Percentiles rank a stretch among this genome's conserved stretches.
phyloP scores from a whole-genome alignment of 768 basidiomycete genomes.

The Amanita pseudoporphyria region DNA sequence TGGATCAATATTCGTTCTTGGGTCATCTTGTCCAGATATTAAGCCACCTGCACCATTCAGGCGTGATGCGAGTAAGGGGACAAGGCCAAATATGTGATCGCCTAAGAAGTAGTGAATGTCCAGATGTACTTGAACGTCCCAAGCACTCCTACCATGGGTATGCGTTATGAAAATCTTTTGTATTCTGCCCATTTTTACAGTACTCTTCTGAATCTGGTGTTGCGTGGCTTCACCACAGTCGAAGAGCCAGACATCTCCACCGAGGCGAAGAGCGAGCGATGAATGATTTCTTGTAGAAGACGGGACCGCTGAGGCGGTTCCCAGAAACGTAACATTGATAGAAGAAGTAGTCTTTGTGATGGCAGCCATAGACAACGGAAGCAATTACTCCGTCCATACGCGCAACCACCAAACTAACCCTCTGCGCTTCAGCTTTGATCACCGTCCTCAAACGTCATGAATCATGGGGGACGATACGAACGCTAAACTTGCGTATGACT shows the following conservation, averaged over 20 bases:
- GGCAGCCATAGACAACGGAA: no score
- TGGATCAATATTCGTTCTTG: constrained; percentile 32
- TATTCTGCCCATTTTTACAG: constrained; percentile 70
- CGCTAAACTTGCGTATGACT: not conserved
- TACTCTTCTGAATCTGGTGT: constrained; percentile 62
- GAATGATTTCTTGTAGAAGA: constrained; percentile 76
- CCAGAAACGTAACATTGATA: constrained; percentile 63
- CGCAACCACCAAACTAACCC: not conserved
- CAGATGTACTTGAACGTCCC: not conserved
- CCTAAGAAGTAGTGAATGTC: constrained; percentile 31
- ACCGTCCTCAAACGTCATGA: no score
- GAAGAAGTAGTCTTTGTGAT: constrained; percentile 12
- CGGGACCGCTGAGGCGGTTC: constrained; percentile 75
- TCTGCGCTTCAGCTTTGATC: no score
- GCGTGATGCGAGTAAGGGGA: constrained; percentile 58
- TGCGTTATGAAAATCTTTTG: constrained; percentile 85
- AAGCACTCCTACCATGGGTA: constrained; percentile 57
- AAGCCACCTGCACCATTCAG: constrained; percentile 70
- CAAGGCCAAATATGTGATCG: constrained; percentile 72
- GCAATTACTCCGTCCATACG: not conserved
- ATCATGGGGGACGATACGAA: not conserved
- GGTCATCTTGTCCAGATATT: constrained; percentile 48
- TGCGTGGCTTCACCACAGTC: constrained; percentile 85
- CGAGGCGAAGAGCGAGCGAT: constrained; percentile 55
- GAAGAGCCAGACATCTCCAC: constrained; percentile 71